Evolutionary conservation across 257 asterid species (phyloP).

Genomic region (Cruciata laevipes): DNA sequence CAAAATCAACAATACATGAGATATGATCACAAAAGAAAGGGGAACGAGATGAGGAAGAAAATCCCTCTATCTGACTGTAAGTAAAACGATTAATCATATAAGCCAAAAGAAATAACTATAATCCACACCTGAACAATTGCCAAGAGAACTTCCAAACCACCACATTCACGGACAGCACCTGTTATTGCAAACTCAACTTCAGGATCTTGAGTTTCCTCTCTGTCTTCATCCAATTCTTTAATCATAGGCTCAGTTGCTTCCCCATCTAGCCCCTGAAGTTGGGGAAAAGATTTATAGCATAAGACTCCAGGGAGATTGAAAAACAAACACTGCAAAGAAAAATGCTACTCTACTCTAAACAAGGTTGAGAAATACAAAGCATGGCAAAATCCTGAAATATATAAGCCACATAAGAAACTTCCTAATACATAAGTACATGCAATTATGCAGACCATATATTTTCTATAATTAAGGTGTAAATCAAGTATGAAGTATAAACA

Average conservation of each 20-base stretch:
- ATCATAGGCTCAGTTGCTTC: slow-evolving; percentile 99
- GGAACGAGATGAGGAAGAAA: too few species aligned
- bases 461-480: neutral
- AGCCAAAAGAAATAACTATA: neutral
- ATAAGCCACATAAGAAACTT: neutral
- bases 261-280: slow-evolving; percentile 92
- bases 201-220: slow-evolving; percentile 99
- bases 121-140: slow-evolving; percentile 81
- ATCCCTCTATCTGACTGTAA: neutral
- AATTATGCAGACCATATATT: neutral
- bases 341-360: neutral
- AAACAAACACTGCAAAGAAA: neutral
- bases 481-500: neutral
- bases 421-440: neutral
- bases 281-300: slow-evolving; percentile 16
- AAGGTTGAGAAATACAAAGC: neutral
- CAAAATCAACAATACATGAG: slow-evolving; percentile 18
- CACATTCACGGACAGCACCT: slow-evolving; percentile 91
- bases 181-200: slow-evolving; percentile 97
- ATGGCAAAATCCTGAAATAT: too few species aligned
- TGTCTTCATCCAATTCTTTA: slow-evolving; percentile 94
- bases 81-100: neutral
- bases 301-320: neutral
- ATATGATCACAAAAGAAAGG: neutral
- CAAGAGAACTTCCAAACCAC: slow-evolving; percentile 85